A percentile compares a stretch with the other conserved stretches of the same genome.
Conservation (phyloP, 176 grass and related monocot species). For the Juncus effusus region DNA sequence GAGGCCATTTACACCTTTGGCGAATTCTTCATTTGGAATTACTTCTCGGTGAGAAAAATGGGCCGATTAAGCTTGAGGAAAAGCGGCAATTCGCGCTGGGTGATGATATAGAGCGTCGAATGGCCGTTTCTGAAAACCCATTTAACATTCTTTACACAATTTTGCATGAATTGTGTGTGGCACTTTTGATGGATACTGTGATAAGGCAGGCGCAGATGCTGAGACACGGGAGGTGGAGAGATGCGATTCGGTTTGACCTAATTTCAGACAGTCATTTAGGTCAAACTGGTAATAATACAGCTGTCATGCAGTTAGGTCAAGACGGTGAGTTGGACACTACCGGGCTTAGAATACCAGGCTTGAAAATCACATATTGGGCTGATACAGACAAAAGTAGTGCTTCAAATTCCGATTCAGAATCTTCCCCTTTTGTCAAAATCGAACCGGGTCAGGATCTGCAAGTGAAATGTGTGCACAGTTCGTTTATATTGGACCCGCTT, state of each 20-base stretch:
- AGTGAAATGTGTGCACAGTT: slow-evolving; percentile 78
- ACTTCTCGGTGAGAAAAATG: slow-evolving; percentile 84
- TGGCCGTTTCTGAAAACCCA: slow-evolving; percentile 78
- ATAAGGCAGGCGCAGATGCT: slow-evolving; percentile 64
- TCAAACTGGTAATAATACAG: slow-evolving; percentile 54
- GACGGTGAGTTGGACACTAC: slow-evolving; percentile 65
- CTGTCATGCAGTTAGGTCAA: slow-evolving; percentile 47
- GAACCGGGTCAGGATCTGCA: slow-evolving; percentile 67
- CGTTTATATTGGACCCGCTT: slow-evolving; percentile 81
- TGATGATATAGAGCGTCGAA: slow-evolving; percentile 95
- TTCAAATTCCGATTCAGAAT: slow-evolving; percentile 45
- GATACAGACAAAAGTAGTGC: slow-evolving; percentile 50
- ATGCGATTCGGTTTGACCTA: slow-evolving; percentile 84
- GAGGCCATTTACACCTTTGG: slow-evolving; percentile 77
- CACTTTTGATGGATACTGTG: slow-evolving; percentile 92
- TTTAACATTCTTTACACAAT: slow-evolving; percentile 62
- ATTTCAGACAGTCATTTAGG: slow-evolving; percentile 42
- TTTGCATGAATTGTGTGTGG: slow-evolving; percentile 84
- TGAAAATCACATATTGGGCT: slow-evolving; percentile 85
- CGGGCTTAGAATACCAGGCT: slow-evolving; percentile 60
- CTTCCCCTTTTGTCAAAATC: slow-evolving; percentile 84
- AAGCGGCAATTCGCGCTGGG: slow-evolving; percentile 70
- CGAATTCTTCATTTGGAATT: slow-evolving; percentile 88
- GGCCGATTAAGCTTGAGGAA: slow-evolving; percentile 74
- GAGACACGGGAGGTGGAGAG: slow-evolving; percentile 77